These are phyloP conservation scores for Metschnikowia colocasiae DNA, from an alignment of 805 yeast genomes.

Conservation along the genomic window DNA sequence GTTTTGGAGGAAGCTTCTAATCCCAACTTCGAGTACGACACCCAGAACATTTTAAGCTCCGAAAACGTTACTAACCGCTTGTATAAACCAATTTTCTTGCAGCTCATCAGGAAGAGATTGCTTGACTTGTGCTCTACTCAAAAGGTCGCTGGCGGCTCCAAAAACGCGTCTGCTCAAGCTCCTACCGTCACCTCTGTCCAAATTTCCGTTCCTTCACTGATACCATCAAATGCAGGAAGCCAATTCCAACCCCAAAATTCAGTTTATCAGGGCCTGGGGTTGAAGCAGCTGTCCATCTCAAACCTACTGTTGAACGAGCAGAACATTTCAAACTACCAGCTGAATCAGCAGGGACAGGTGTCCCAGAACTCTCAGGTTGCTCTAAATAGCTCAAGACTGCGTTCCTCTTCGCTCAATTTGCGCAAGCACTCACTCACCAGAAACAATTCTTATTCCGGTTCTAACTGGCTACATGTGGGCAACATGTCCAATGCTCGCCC, in stretches of 20 bases:
- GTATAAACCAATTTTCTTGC: conserved; percentile 39
- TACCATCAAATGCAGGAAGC: not conserved
- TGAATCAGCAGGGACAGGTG: conserved; percentile 10
- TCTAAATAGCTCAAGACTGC: conserved; percentile 25
- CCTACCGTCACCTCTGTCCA: conserved; percentile 13
- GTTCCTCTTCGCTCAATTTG: conserved; percentile 35
- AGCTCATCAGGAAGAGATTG: conserved; percentile 39
- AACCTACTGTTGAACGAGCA: conserved; percentile 39
- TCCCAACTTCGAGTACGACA: conserved; percentile 26
- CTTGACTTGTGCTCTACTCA: conserved; percentile 36
- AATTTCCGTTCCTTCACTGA: conserved; percentile 11
- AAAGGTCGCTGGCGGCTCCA: conserved; percentile 9
- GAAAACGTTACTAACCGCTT: conserved; percentile 31
- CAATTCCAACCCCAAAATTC: conserved; percentile 7
- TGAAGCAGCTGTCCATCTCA: conserved; percentile 39
- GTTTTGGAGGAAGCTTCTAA: conserved; percentile 10
- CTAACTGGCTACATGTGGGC: conserved; percentile 44
- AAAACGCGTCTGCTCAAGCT: conserved; percentile 6
- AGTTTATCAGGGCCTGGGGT: conserved; percentile 19
- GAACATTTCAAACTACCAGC: conserved; percentile 32
- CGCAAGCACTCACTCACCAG: conserved; percentile 43
- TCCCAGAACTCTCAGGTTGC: conserved; percentile 10
- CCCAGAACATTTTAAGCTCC: conserved; percentile 28
- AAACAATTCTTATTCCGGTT: conserved; percentile 34
- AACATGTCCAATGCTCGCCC: conserved; percentile 28